Base-by-base conservation (phyloP, 2,329 filamentous ascomycete genomes). In the Clarireedia monteithiana region DNA sequence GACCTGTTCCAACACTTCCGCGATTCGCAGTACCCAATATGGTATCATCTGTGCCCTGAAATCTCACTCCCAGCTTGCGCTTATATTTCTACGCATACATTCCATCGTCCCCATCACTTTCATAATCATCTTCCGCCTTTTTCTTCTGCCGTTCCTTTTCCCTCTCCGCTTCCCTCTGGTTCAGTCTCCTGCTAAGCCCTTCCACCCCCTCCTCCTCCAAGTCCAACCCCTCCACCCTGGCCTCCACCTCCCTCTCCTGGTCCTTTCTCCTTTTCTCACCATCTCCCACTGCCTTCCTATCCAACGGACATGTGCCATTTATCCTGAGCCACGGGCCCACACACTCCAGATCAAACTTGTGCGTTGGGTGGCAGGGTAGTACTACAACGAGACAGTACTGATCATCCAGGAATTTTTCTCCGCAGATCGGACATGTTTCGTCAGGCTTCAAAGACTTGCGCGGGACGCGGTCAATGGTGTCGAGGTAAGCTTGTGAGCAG, bases 311-410 rank as follows among this genome's bases (percentile, higher is more conserved):
- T 34, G 75, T 84, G 39, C 83, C 83, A 69, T 85, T 83, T 64
- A 80, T 77, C 67, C 77, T 72, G 67, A 86, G 67, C 83, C 83
- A 86, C 6, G 83, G 83, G 3, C 77, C 79, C 2, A 86, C 81
- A 64, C 83, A 86, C 71, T 86, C 83, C n/a, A 86, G 69, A 64
- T 86, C 83, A 66, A 84, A 86, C 50, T 71, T 71, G 68, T 86
- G 83, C 42, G 68, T 72, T 34, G 73, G 74, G 63, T 82, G 74
- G 66, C 83, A 86, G 42, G 82, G 82, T 64, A 86, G 73, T 72
- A 83, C 77, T 27, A 86, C 83, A 12, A 86, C 82, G 2, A 86
- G 73, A 55, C 77, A 80, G 66, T 81, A 84, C 63, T 74, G 71
- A 64, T 86, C 83, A 63, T 85, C 81, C 48, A 84, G 72, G 64